A percentile compares a stretch with the other conserved stretches of the same genome.
phyloP scores from a whole-genome alignment of 176 grass and related monocot species.

The Tillandsia fasciculata region DNA sequence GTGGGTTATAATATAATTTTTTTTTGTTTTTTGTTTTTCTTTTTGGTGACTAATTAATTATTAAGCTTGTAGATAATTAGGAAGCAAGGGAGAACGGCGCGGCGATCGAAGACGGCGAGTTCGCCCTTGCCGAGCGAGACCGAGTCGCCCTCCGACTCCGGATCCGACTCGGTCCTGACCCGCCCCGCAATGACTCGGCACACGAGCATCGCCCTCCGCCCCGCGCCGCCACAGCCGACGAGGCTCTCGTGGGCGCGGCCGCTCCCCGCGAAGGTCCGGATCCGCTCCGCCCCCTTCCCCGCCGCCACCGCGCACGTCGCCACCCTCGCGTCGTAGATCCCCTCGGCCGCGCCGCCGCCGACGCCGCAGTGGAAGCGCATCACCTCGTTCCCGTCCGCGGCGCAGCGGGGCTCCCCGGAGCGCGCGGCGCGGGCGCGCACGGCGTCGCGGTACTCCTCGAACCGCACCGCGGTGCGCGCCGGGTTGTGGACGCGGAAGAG shows the following conservation, averaged over 20 bases:
- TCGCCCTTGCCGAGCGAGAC: constrained; percentile 24
- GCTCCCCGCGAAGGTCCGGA: constrained; percentile 26
- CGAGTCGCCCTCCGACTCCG: constrained; percentile 15
- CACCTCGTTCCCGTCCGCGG: constrained; percentile 44
- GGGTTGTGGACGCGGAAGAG: constrained; percentile 40
- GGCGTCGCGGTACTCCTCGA: constrained; percentile 25
- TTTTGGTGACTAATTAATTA: too few relatives aligned
- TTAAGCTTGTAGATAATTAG: constrained; percentile 5
- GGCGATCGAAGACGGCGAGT: constrained; percentile 18
- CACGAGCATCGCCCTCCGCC: constrained; percentile 35
- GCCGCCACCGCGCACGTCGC: constrained; percentile 1
- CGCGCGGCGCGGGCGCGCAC: neutral
- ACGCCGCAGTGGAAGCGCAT: constrained; percentile 46
- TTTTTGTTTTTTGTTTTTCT: too few relatives aligned
- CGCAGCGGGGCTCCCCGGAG: constrained; percentile 24
- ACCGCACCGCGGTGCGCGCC: constrained; percentile 23
- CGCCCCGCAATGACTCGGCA: constrained; percentile 38
- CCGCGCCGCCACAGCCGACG: constrained; percentile 9
- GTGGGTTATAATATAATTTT: too few relatives aligned
- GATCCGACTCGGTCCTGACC: constrained; percentile 3
- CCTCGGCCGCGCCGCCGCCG: constrained; percentile 22
- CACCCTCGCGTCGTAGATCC: constrained; percentile 20
- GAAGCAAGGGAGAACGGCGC: constrained; percentile 6
- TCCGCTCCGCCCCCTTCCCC: constrained; percentile 20
- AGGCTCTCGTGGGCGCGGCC: constrained; percentile 25